Conservation (phyloP, 495 filamentous ascomycete species). For the Hyaloscypha bicolor region DNA sequence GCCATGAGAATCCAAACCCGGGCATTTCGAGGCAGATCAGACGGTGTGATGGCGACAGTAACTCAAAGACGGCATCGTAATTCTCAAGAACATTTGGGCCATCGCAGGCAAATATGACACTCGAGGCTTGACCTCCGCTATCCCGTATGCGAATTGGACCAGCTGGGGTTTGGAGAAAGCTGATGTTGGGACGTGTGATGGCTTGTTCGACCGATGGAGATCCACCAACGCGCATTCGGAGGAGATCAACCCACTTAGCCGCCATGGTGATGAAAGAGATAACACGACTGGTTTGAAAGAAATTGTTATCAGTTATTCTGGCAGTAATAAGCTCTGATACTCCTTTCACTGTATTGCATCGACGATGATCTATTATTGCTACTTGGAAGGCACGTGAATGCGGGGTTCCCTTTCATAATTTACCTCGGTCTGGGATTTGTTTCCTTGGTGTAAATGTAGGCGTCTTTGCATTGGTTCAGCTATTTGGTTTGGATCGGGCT, state of each 20-base stretch:
- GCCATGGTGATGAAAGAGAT: slow-evolving; percentile 1
- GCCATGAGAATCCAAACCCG: slow-evolving; percentile 15
- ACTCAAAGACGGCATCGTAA: slow-evolving; percentile 14
- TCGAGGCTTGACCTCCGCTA: slow-evolving; percentile 3
- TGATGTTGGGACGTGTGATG: slow-evolving; percentile 18
- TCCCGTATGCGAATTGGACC: slow-evolving; percentile 17
- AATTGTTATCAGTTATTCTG: neutral
- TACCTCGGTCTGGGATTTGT: slow-evolving; percentile 7
- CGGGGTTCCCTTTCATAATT: slow-evolving; percentile 3
- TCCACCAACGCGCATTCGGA: slow-evolving; percentile 13
- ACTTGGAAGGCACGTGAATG: slow-evolving; percentile 6
- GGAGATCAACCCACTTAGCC: slow-evolving; percentile 16
- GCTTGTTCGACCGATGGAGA: slow-evolving; percentile 8
- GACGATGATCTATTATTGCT: slow-evolving; percentile 4
- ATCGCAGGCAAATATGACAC: slow-evolving; percentile 17
- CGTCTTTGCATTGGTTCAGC: neutral
- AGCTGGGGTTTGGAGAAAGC: slow-evolving; percentile 12
- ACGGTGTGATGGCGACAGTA: slow-evolving; percentile 15
- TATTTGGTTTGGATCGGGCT: neutral
- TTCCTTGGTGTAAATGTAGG: slow-evolving; percentile 2
- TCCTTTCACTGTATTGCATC: neutral
- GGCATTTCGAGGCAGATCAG: slow-evolving; percentile 18
- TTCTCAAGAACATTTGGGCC: slow-evolving; percentile 15
- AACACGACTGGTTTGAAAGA: neutral
- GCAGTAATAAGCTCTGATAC: slow-evolving; percentile 9